These are phyloP conservation scores for Dillenia turbinata DNA, from an alignment of 164 flowering plant species.

Conservation along the genomic window DNA sequence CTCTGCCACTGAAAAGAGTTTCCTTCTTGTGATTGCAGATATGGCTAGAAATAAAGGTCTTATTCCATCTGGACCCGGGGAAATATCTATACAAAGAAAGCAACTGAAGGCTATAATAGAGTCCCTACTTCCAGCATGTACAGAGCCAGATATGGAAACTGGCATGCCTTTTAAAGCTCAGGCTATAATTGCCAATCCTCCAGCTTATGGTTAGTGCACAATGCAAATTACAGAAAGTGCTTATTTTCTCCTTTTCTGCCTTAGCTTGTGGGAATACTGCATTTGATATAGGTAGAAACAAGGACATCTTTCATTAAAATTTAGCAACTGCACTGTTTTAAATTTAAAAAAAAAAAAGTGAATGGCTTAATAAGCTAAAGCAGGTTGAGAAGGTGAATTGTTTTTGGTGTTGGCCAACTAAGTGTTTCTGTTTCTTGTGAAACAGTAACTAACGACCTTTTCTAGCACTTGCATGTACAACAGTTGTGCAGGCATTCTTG, in stretches of 20 bases:
- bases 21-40: constrained; percentile 34
- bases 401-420: no score
- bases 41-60: constrained; percentile 96
- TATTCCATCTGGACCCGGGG: constrained; percentile 86
- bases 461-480: no score
- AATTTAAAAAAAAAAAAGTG: no score
- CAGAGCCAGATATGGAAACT: constrained; percentile 74
- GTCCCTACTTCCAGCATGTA: constrained; percentile 94
- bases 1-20: no score
- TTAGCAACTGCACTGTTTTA: no score
- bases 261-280: constrained; percentile 4
- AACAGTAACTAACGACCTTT: no score
- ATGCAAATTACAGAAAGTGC: background rate
- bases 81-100: constrained; percentile 78
- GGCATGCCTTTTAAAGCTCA: constrained; percentile 81
- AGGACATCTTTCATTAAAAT: no score
- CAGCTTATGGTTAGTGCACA: constrained; percentile 76
- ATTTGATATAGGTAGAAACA: no score
- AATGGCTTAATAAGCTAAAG: no score
- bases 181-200: constrained; percentile 96
- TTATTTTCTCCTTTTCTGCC: constrained; percentile 1
- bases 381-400: no score
- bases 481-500: no score
- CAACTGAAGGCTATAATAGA: constrained; percentile 84
- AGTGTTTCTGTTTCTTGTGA: no score